Conservation (phyloP, 805 yeast species). For the Osmozyma mogii region DNA sequence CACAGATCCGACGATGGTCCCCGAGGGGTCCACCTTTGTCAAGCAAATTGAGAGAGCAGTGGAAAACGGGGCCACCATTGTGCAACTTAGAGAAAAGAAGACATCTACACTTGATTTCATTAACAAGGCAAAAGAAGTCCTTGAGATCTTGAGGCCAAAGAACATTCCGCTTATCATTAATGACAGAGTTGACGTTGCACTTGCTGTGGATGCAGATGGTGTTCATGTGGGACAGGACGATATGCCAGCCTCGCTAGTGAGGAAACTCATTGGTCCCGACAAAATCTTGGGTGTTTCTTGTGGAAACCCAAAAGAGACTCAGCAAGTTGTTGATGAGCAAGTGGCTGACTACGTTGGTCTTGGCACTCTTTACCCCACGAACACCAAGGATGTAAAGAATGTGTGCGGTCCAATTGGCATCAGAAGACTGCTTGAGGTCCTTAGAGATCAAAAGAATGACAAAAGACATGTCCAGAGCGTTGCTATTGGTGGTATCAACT, state of each 20-base stretch:
- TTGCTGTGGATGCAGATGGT: slow-evolving; percentile 86
- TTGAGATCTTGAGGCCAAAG: slow-evolving; percentile 48
- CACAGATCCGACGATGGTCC: slow-evolving; percentile 72
- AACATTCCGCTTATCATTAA: slow-evolving; percentile 76
- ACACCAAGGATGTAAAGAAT: slow-evolving; percentile 48
- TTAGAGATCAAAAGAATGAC: slow-evolving; percentile 21
- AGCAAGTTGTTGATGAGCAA: slow-evolving; percentile 38
- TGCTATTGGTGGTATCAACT: slow-evolving; percentile 74
- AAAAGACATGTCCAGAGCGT: slow-evolving; percentile 50
- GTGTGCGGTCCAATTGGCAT: slow-evolving; percentile 60
- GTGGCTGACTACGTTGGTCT: slow-evolving; percentile 77
- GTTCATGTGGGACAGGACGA: slow-evolving; percentile 93
- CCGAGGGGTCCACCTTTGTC: slow-evolving; percentile 39
- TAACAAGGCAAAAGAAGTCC: slow-evolving; percentile 51
- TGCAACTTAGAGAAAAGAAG: slow-evolving; percentile 78
- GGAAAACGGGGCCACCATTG: slow-evolving; percentile 66
- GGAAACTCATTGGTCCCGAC: slow-evolving; percentile 60
- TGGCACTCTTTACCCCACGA: slow-evolving; percentile 70
- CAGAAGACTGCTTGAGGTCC: slow-evolving; percentile 40
- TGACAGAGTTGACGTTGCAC: slow-evolving; percentile 81
- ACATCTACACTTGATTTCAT: slow-evolving; percentile 63
- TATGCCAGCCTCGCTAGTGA: slow-evolving; percentile 53
- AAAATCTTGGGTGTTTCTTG: slow-evolving; percentile 79
- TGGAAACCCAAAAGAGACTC: slow-evolving; percentile 48
- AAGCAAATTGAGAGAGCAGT: slow-evolving; percentile 60